A percentile compares a stretch with the other conserved stretches of the same genome.
Evolutionary conservation across 192 early-diverging fungal genomes (phyloP).

Genomic region (Coemansia sp.): DNA sequence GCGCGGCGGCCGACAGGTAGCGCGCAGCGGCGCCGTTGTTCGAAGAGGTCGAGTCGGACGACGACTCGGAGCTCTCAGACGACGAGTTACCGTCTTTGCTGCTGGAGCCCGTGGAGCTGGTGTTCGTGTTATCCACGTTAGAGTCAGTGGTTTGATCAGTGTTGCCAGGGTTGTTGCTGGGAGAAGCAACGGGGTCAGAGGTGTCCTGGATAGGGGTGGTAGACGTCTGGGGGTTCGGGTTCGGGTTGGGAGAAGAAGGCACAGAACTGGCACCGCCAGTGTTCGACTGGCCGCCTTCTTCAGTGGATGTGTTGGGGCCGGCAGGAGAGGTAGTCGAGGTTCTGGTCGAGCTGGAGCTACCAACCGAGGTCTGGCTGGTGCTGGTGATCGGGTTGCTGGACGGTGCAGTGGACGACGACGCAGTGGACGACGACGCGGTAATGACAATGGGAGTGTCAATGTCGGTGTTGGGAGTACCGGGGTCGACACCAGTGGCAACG

Average conservation of each 20-base stretch:
- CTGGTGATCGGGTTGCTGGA: conserved; percentile 8
- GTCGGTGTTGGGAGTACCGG: conserved; percentile 16
- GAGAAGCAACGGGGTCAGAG: neutral
- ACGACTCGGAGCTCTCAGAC: conserved; percentile 17
- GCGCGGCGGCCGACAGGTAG: conserved; percentile 37
- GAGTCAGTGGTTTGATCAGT: conserved; percentile 2
- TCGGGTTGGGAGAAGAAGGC: neutral
- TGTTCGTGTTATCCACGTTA: neutral
- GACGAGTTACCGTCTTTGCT: neutral
- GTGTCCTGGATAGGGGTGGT: neutral
- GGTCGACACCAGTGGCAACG: conserved; percentile 51
- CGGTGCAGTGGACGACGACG: neutral
- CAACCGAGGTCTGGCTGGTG: neutral
- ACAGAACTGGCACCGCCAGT: neutral
- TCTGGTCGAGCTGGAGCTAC: neutral
- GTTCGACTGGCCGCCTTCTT: neutral
- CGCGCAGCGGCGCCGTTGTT: conserved; percentile 23
- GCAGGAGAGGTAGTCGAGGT: neutral
- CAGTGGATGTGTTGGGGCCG: neutral
- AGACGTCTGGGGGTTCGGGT: neutral
- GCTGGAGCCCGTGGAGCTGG: neutral
- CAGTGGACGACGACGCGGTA: neutral
- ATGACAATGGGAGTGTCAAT: conserved; percentile 21
- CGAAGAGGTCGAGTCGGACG: conserved; percentile 12
- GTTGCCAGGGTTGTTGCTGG: neutral